Base-by-base conservation (phyloP, 345 rosid genomes). In the Camelina hispida region DNA sequence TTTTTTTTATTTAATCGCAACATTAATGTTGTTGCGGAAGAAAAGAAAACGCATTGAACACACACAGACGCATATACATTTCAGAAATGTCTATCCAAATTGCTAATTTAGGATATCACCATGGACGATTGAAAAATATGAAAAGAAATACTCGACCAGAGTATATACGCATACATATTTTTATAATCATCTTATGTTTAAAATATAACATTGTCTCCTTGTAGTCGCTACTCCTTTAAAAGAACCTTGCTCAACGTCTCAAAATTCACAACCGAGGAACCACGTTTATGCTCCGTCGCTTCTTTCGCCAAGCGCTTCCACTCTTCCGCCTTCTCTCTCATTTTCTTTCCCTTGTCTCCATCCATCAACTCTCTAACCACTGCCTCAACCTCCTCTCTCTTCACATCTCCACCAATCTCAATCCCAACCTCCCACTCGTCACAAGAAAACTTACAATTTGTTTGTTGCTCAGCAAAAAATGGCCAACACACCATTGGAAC, bases 401-500 rank as follows among this genome's bases (percentile, higher is more conserved):
- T 85, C 42, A 85, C 88, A 40, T 87, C 62, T 42, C 62, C 76
- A 6, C 85, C 78, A 0, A 87, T 84, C 80, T 85, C 89, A 82
- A 76, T 79, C 18, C 91, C 91, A 7, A 83, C 66, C 25, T 84
- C 88, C 91, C 87, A 85, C 34, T 87, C 81, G 0, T 7, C 72
- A 42, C 85, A 67, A 52, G 62, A 50, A 72, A 56, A 87, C 70
- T 85, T 34, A 43, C 89, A 83, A 62, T 87, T 87, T 0, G 82
- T 87, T 42, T 76, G 89, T 40, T 87, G 91, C 76, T 87, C 91
- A 0, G 89, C 88, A 9, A 87, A 87, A 64, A 85, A 84, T 1
- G 91, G 87, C 88, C 89, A 87, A 40, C 87, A 84, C 10, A 74
- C 46, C 88, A 85, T 68, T 0, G 91, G 87, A 66, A 85, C 84